These are phyloP conservation scores for Pythium aphanidermatum DNA, from an alignment of 352 stramenopile genomes.

Conservation along the genomic window DNA sequence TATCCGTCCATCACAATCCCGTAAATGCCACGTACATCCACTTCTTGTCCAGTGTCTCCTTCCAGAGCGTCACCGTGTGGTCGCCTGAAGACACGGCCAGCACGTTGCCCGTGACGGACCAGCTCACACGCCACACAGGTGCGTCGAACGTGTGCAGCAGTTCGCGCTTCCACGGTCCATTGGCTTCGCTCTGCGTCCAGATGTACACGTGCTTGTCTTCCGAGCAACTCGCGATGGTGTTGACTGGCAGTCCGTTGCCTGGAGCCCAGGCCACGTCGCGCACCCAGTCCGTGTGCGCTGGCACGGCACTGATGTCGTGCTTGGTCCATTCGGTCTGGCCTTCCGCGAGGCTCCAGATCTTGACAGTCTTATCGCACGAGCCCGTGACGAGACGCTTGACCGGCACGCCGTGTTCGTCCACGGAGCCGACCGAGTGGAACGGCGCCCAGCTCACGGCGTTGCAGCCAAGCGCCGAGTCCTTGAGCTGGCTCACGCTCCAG, in stretches of 20 bases:
- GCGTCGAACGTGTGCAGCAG: conserved; percentile 94
- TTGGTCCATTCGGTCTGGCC: conserved; percentile 77
- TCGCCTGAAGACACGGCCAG: conserved; percentile 97
- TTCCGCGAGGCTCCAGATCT: conserved; percentile 90
- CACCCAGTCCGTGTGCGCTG: conserved; percentile 93
- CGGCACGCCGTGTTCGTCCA: conserved; percentile 32
- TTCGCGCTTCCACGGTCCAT: conserved; percentile 86
- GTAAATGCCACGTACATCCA: conserved; percentile 85
- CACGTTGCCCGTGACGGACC: conserved; percentile 97
- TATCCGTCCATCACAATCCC: background rate
- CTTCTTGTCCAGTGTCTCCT: conserved; percentile 95
- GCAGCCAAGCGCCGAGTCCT: conserved; percentile 93
- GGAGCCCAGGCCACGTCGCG: conserved; percentile 98
- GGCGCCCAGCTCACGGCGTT: conserved; percentile 97
- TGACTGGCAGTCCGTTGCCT: conserved; percentile 88
- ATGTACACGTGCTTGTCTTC: conserved; percentile 92
- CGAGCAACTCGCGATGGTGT: conserved; percentile 91
- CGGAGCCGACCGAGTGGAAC: conserved; percentile 60
- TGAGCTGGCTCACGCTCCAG: conserved; percentile 92
- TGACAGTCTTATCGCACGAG: conserved; percentile 97
- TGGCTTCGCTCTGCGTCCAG: conserved; percentile 89
- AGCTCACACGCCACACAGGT: conserved; percentile 98
- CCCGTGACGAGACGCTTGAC: conserved; percentile 91
- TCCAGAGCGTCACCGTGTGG: conserved; percentile 98
- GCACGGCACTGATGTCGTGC: conserved; percentile 62